These are phyloP conservation scores for Clitocybe nebularis DNA, from an alignment of 1,284 basidiomycete genomes.

Conservation along the genomic window DNA sequence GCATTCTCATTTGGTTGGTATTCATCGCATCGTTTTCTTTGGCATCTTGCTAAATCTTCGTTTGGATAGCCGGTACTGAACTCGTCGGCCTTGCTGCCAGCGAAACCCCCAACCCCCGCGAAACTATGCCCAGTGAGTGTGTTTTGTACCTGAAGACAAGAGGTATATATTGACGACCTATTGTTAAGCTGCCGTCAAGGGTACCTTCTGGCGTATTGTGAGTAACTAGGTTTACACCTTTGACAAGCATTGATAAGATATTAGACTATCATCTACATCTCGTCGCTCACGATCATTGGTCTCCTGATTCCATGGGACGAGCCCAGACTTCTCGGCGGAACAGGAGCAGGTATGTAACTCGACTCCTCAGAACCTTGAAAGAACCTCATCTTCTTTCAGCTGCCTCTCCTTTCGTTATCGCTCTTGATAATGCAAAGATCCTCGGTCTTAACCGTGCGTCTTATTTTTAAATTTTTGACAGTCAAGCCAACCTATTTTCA, in stretches of 20 bases:
- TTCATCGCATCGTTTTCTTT: too few species aligned
- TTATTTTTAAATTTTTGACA: background rate
- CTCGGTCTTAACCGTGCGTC: conserved; percentile 51
- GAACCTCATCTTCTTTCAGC: conserved; percentile 29
- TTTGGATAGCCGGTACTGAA: conserved; percentile 51
- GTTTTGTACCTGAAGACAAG: background rate
- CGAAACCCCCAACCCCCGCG: conserved; percentile 55
- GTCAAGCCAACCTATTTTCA: conserved; percentile 9
- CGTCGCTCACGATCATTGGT: conserved; percentile 36
- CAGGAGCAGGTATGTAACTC: conserved; percentile 25
- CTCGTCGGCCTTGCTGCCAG: conserved; percentile 64
- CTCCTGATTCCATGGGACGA: conserved; percentile 21
- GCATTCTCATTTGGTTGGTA: conserved; percentile 55
- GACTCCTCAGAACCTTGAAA: background rate
- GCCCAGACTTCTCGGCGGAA: conserved; percentile 23
- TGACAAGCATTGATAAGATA: background rate
- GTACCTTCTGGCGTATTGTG: conserved; percentile 45
- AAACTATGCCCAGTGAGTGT: conserved; percentile 46
- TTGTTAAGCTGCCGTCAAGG: conserved; percentile 34
- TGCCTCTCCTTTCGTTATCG: conserved; percentile 63
- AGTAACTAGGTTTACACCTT: conserved; percentile 10
- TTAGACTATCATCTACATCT: conserved; percentile 40
- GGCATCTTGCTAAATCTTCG: conserved; percentile 2
- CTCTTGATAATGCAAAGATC: conserved; percentile 57
- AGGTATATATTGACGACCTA: background rate